Evolutionary conservation across 2,329 filamentous ascomycete species (phyloP).

Genomic region (Clarireedia homoeocarpa): DNA sequence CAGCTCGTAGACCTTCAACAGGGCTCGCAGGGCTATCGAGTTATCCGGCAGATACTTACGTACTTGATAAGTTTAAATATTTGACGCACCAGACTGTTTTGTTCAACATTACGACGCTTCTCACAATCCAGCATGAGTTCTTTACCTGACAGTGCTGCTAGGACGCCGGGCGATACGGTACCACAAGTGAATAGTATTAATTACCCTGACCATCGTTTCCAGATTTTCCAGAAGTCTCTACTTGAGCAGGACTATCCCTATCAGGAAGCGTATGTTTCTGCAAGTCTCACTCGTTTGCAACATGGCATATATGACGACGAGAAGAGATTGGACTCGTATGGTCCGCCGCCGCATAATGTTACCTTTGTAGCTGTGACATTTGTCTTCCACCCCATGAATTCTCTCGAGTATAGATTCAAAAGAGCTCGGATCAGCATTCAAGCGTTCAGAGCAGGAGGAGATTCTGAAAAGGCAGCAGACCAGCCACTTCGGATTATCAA

Average conservation of each 20-base stretch:
- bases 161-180: not conserved
- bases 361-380: slow-evolving; percentile 5
- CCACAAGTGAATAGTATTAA: not conserved
- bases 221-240: not conserved
- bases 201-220: not conserved
- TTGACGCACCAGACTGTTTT: too few relatives aligned
- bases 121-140: not conserved
- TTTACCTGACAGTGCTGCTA: not conserved
- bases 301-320: slow-evolving; percentile 3
- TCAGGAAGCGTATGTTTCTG: slow-evolving; percentile 5
- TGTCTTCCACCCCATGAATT: slow-evolving; percentile 3
- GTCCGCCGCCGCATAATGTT: not conserved
- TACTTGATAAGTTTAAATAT: too few relatives aligned
- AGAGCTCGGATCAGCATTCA: slow-evolving; percentile 3
- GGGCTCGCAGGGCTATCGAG: too few relatives aligned
- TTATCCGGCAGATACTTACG: too few relatives aligned
- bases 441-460: not conserved
- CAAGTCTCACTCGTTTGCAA: slow-evolving; percentile 1
- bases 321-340: not conserved
- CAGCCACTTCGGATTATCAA: slow-evolving; percentile 1
- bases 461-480: not conserved
- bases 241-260: slow-evolving; percentile 4
- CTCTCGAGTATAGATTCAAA: slow-evolving; percentile 1
- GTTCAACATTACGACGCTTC: too few relatives aligned
- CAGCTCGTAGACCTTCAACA: too few relatives aligned